phyloP scores from a whole-genome alignment of 345 rosid genomes.

The Salix suchowensis region DNA sequence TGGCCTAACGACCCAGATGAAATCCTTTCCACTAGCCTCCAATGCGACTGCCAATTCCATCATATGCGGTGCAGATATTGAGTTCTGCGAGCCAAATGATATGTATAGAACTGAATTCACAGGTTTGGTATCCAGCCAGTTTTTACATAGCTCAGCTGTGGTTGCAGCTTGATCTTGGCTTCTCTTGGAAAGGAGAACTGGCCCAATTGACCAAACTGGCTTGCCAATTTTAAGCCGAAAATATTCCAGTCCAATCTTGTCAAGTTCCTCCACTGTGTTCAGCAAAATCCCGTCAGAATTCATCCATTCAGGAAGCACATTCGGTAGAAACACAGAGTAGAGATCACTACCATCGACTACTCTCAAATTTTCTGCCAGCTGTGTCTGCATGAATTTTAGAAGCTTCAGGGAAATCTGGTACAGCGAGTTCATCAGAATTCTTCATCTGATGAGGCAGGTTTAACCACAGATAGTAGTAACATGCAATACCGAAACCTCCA shows the following conservation, averaged over 20 bases:
- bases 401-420: conserved; percentile 55
- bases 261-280: conserved; percentile 61
- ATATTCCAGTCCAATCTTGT: conserved; percentile 43
- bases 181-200: conserved; percentile 42
- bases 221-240: conserved; percentile 38
- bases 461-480: conserved; percentile 55
- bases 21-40: conserved; percentile 19
- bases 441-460: conserved; percentile 35
- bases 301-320: conserved; percentile 41
- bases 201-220: conserved; percentile 61
- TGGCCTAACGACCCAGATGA: conserved; percentile 38
- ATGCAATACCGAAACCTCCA: conserved; percentile 53
- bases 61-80: conserved; percentile 33
- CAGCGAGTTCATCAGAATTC: conserved; percentile 31
- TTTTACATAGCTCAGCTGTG: conserved; percentile 21
- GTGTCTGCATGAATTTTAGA: conserved; percentile 42
- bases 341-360: conserved; percentile 50
- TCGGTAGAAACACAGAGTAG: conserved; percentile 39
- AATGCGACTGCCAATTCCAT: conserved; percentile 29
- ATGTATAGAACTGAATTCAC: conserved; percentile 51
- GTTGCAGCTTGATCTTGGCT: conserved; percentile 4
- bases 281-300: conserved; percentile 51
- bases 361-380: conserved; percentile 36
- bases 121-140: conserved; percentile 65
- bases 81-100: conserved; percentile 66